A percentile compares a stretch with the other conserved stretches of the same genome.
These are phyloP conservation scores for Colletotrichum neosansevieriae DNA, from an alignment of 2,329 filamentous ascomycete species.

Conservation along the genomic window DNA sequence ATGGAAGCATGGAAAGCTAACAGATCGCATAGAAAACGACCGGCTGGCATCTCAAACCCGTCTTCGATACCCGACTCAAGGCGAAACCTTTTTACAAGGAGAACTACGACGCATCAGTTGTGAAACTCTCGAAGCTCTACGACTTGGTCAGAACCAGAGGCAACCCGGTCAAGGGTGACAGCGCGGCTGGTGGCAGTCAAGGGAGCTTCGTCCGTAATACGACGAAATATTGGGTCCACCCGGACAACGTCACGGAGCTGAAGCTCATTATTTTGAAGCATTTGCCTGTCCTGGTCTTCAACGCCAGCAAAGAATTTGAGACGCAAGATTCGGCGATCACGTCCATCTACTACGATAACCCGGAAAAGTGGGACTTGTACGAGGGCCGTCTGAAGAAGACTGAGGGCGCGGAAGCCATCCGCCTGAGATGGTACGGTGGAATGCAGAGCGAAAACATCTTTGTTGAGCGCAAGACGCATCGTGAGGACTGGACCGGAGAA, in stretches of 20 bases:
- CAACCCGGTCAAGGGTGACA: constrained; percentile 92
- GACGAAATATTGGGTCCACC: constrained; percentile 99
- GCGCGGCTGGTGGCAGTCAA: constrained; percentile 88
- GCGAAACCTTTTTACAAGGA: constrained; percentile 99
- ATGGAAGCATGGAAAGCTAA: neutral
- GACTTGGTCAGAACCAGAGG: constrained; percentile 94
- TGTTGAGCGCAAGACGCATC: constrained; percentile 96
- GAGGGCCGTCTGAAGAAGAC: constrained; percentile 96
- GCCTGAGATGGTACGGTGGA: constrained; percentile 95
- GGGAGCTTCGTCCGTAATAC: constrained; percentile 97
- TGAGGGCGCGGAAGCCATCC: constrained; percentile 95
- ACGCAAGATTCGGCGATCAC: constrained; percentile 92
- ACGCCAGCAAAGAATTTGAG: constrained; percentile 96
- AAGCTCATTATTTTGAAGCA: constrained; percentile 99
- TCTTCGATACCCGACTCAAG: constrained; percentile 95
- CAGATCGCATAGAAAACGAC: constrained; percentile 81
- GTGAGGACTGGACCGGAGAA: constrained; percentile 98
- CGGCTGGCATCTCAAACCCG: constrained; percentile 89
- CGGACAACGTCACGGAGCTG: constrained; percentile 96
- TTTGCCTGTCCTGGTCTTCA: constrained; percentile 96
- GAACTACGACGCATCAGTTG: constrained; percentile 96
- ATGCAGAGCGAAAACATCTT: constrained; percentile 98
- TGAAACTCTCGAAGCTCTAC: constrained; percentile 95
- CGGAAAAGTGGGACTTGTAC: constrained; percentile 93
- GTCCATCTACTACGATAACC: constrained; percentile 98